Evolutionary conservation across 495 filamentous ascomycete genomes (phyloP).

Genomic region (Penicillium bovifimosum): DNA sequence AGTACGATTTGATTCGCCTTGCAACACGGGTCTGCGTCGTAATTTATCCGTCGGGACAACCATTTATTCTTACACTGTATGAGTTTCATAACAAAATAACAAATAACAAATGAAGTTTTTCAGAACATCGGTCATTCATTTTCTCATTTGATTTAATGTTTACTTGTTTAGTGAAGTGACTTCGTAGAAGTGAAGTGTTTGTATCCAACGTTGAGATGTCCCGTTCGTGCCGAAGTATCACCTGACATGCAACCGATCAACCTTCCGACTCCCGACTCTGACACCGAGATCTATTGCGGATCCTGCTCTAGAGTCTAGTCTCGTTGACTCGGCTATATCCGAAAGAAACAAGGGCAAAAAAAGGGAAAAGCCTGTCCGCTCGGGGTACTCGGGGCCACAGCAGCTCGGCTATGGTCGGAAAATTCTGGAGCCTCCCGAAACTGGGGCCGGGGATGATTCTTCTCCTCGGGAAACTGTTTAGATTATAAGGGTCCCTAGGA

Average conservation of each 20-base stretch:
- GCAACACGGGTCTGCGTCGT: slow-evolving; percentile 40
- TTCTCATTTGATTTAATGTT: too few relatives aligned
- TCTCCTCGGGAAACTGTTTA: slow-evolving; percentile 18
- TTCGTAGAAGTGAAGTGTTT: too few relatives aligned
- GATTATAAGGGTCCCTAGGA: neutral
- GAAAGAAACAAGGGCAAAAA: neutral
- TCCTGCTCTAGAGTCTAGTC: neutral
- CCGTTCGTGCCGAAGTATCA: neutral
- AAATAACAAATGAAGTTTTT: too few relatives aligned
- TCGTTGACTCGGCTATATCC: slow-evolving; percentile 1
- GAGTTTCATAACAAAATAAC: too few relatives aligned
- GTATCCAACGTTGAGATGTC: too few relatives aligned
- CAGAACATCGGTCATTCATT: too few relatives aligned
- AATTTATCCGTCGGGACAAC: slow-evolving; percentile 50
- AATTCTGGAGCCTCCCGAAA: slow-evolving; percentile 20
- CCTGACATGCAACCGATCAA: neutral
- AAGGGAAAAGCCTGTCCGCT: slow-evolving; percentile 1
- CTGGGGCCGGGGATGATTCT: slow-evolving; percentile 1
- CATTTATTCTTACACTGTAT: slow-evolving; percentile 1
- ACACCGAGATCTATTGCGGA: slow-evolving; percentile 8
- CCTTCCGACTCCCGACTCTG: neutral
- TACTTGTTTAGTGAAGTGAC: too few relatives aligned
- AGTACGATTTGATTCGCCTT: slow-evolving; percentile 46
- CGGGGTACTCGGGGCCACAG: slow-evolving; percentile 12
- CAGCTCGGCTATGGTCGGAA: slow-evolving; percentile 25